Evolutionary conservation across 1,284 basidiomycete genomes (phyloP).

Genomic region (Erythrobasidium hasegawianum): DNA sequence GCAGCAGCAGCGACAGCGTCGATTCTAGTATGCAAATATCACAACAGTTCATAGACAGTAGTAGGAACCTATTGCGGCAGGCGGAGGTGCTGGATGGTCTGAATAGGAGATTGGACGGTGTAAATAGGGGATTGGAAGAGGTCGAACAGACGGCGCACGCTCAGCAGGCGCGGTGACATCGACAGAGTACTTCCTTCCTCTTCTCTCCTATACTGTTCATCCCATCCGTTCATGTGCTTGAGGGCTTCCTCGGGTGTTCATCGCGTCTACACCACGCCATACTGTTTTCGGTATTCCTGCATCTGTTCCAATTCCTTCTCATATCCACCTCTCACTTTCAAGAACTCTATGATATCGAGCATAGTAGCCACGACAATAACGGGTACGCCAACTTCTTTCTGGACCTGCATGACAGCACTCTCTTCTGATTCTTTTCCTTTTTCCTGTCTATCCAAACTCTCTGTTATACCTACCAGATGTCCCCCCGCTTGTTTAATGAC

Average conservation of each 20-base stretch:
- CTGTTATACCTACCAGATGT: conserved; percentile 82
- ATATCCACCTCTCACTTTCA: conserved; percentile 63
- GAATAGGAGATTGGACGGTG: conserved; percentile 8
- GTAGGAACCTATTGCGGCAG: conserved; percentile 15
- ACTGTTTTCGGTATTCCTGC: conserved; percentile 73
- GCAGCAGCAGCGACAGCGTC: conserved; percentile 18
- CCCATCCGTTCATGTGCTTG: not conserved
- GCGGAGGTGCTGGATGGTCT: conserved; percentile 24
- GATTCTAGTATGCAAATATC: conserved; percentile 26
- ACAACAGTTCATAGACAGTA: conserved; percentile 30
- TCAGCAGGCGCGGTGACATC: not conserved
- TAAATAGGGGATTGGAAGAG: conserved; percentile 12
- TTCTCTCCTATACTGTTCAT: not conserved
- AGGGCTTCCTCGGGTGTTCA: not conserved
- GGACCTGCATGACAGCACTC: conserved; percentile 81
- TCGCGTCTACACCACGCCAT: conserved; percentile 56
- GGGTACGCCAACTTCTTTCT: conserved; percentile 64
- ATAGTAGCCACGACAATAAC: conserved; percentile 74
- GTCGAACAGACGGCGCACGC: conserved; percentile 15
- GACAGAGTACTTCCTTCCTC: not conserved
- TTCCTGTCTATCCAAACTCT: conserved; percentile 87
- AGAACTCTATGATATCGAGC: conserved; percentile 78
- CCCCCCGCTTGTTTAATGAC: conserved; percentile 60
- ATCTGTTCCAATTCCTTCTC: conserved; percentile 67
- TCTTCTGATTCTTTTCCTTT: conserved; percentile 56